These are phyloP conservation scores for Pseudonitzschia multiseries DNA, from an alignment of 108 stramenopile genomes.

Conservation along the genomic window DNA sequence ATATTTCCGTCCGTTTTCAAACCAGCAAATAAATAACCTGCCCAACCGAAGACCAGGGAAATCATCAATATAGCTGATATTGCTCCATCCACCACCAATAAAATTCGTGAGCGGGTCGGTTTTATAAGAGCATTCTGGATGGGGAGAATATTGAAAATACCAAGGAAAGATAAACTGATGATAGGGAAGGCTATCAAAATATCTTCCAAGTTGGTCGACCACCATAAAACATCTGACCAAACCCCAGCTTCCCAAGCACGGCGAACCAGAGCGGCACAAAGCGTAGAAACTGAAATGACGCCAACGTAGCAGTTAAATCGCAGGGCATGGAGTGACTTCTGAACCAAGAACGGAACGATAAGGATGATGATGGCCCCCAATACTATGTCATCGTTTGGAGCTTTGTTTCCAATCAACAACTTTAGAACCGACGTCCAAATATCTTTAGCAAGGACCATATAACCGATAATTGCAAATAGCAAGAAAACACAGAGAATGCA, in stretches of 20 bases:
- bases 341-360: constrained; percentile 61
- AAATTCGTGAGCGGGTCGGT: constrained; percentile 56
- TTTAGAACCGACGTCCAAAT: constrained; percentile 65
- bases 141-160: constrained; percentile 71
- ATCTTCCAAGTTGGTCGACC: constrained; percentile 22
- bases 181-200: constrained; percentile 67
- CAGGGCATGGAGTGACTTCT: constrained; percentile 66
- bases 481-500: constrained; percentile 60
- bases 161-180: constrained; percentile 65
- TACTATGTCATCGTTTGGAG: constrained; percentile 28
- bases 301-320: constrained; percentile 84
- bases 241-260: constrained; percentile 15
- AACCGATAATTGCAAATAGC: constrained; percentile 69
- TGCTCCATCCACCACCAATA: constrained; percentile 41
- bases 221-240: constrained; percentile 15
- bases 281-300: constrained; percentile 56
- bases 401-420: not conserved
- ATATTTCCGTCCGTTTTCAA: constrained; percentile 58
- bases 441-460: constrained; percentile 80
- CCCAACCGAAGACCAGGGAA: constrained; percentile 53
- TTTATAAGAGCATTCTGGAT: constrained; percentile 57
- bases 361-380: constrained; percentile 46
- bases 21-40: constrained; percentile 66
- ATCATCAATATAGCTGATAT: constrained; percentile 48
- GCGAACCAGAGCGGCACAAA: constrained; percentile 49